Base-by-base conservation (phyloP, 2,329 filamentous ascomycete genomes). In the Fusarium praegraminearum region DNA sequence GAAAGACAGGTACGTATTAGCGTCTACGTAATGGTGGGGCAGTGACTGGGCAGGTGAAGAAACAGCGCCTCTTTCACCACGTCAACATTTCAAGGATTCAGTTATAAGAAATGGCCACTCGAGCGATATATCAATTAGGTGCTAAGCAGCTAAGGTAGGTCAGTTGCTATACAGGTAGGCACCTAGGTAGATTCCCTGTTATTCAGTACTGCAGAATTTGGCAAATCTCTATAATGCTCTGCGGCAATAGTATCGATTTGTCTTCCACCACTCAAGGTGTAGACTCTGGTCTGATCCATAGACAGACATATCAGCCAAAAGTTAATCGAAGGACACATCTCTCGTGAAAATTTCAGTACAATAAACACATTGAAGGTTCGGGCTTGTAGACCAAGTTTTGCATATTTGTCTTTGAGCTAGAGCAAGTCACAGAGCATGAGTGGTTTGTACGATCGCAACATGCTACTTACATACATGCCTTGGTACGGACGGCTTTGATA, bases 31-130 rank as follows among this genome's bases (percentile, higher is more conserved):
- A 80, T 80, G 77, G 78, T 76, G 78, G 78, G 78, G 78, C 78
- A 75, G 73, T 76, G 73, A 32, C 26, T 32, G 7, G 50, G 36
- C 35, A 52, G 89, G 26, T 87, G 89, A 76, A 38, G 89, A 76
- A 51, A 13, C 47, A 51, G 47, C 33, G 47, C 47, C 47, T 51
- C 47, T 51, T 50, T 51, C 26, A 51, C 47, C 47, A 51, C 47
- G 47, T 51, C 33, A 28, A 51, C 47, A 38, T 38, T 22, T 7
- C 16, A 47, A 40, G 18, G 16, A 28, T 28, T 24, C 3, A 35
- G 15, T 28, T 18, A 10, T 50, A 22, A 47, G 11, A 22, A 10
- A 33, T 32, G 16, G 30, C 26, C 28, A 46, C 18, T 20, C 18
- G 26, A 26, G 15, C 12, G 30, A 20, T 46, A 26, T 11, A n/a